A percentile compares a stretch with the other conserved stretches of the same genome.
phyloP scores from a whole-genome alignment of 768 basidiomycete genomes.

The Epithele typhae region DNA sequence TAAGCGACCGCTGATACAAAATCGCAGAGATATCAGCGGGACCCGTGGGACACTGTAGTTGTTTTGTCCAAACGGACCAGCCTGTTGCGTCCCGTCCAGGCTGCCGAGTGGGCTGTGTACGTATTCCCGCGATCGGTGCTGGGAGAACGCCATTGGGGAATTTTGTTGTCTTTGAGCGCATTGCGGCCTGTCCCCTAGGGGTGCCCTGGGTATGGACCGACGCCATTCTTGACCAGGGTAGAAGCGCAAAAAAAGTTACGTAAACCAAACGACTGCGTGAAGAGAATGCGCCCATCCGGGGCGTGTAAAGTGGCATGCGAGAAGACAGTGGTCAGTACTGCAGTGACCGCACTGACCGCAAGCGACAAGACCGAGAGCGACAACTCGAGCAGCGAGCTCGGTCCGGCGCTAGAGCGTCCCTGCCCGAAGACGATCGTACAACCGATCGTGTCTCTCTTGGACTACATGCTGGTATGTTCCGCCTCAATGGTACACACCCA shows the following conservation, averaged over 20 bases:
- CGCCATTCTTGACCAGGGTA: constrained; percentile 46
- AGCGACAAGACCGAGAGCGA: constrained; percentile 12
- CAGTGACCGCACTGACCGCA: no score
- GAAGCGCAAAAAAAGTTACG: neutral
- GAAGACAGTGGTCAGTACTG: constrained; percentile 8
- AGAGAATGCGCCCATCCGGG: neutral
- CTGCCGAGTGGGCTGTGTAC: constrained; percentile 69
- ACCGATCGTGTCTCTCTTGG: no score
- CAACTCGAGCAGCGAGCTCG: no score
- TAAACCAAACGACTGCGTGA: constrained; percentile 1
- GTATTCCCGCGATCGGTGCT: constrained; percentile 84
- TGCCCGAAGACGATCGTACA: no score
- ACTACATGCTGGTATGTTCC: no score
- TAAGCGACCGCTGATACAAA: no score
- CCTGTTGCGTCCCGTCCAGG: constrained; percentile 63
- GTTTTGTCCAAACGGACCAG: constrained; percentile 69
- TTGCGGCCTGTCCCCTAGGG: constrained; percentile 59
- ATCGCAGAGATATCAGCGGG: no score
- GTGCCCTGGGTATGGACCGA: constrained; percentile 69
- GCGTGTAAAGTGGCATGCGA: constrained; percentile 5
- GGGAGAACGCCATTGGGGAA: constrained; percentile 57
- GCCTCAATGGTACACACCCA: no score
- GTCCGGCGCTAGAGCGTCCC: no score
- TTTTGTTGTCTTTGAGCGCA: constrained; percentile 73
- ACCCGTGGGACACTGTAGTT: no score